These are phyloP conservation scores for Colletotrichum sp. DNA, from an alignment of 2,329 filamentous ascomycete species.

Conservation along the genomic window DNA sequence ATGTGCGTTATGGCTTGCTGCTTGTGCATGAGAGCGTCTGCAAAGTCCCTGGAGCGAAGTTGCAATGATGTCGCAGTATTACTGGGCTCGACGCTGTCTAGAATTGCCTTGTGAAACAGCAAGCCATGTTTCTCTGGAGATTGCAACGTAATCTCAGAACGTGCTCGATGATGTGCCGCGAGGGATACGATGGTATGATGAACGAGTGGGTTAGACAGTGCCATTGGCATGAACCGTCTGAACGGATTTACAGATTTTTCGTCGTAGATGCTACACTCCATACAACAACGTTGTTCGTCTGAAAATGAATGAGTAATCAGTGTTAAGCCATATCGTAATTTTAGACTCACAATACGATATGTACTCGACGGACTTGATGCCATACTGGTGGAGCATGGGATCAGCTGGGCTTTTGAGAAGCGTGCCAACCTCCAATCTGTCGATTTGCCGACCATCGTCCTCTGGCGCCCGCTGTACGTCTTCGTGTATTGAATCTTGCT, in stretches of 20 bases:
- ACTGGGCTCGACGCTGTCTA: neutral
- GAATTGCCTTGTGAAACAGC: neutral
- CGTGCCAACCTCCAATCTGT: fast-evolving
- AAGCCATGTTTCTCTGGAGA: neutral
- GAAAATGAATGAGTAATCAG: neutral
- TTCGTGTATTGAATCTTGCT: neutral
- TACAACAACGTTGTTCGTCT: neutral
- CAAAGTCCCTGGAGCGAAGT: neutral
- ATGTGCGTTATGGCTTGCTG: neutral
- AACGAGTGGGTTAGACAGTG: neutral
- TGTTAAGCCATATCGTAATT: fast-evolving
- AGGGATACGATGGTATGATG: neutral
- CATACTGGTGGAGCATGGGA: neutral
- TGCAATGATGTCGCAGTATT: neutral
- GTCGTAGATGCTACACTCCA: neutral
- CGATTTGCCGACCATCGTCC: neutral
- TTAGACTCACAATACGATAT: neutral
- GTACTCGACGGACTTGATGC: neutral
- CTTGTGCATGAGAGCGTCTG: neutral
- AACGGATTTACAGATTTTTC: neutral
- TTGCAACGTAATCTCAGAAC: neutral
- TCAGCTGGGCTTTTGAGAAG: neutral
- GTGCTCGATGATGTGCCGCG: neutral
- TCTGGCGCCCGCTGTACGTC: neutral
- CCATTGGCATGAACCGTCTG: neutral